Percentiles rank a stretch among this genome's conserved stretches.
Conservation (phyloP, 306 rosid genomes). For the Gynostemma pentaphyllum region DNA sequence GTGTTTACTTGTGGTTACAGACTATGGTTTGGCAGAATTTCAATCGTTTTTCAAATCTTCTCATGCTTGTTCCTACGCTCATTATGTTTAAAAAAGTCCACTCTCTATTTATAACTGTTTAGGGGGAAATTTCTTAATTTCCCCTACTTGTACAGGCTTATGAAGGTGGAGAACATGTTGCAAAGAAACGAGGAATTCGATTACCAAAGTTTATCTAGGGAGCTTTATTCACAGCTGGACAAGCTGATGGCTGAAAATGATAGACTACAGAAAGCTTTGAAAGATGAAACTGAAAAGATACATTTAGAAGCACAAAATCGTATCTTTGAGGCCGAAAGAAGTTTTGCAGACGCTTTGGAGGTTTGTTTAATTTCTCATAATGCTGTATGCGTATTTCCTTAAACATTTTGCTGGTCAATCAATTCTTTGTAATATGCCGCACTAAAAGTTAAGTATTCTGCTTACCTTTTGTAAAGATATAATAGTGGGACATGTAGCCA, state of each 20-base stretch:
- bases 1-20: not conserved
- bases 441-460: not conserved
- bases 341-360: slow-evolving; percentile 87
- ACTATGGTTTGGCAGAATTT: not conserved
- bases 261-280: slow-evolving; percentile 77
- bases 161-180: slow-evolving; percentile 97
- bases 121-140: slow-evolving; percentile 3
- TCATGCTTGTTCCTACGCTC: not conserved
- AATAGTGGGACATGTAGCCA: not conserved
- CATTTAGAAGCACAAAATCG: slow-evolving; percentile 62
- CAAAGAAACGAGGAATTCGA: slow-evolving; percentile 97
- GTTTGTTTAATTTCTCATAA: slow-evolving; percentile 32
- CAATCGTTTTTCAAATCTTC: not conserved
- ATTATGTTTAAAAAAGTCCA: not conserved
- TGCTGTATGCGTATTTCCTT: not conserved
- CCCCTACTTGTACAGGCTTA: slow-evolving; percentile 44
- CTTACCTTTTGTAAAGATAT: too few relatives aligned
- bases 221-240: slow-evolving; percentile 82
- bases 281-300: slow-evolving; percentile 70
- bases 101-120: not conserved
- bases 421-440: not conserved
- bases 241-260: slow-evolving; percentile 86
- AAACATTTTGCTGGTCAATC: not conserved
- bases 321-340: slow-evolving; percentile 69
- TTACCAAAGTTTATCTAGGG: slow-evolving; percentile 83